Evolutionary conservation across 2,329 filamentous ascomycete species (phyloP).

Genomic region (Trichophyton rubrum): DNA sequence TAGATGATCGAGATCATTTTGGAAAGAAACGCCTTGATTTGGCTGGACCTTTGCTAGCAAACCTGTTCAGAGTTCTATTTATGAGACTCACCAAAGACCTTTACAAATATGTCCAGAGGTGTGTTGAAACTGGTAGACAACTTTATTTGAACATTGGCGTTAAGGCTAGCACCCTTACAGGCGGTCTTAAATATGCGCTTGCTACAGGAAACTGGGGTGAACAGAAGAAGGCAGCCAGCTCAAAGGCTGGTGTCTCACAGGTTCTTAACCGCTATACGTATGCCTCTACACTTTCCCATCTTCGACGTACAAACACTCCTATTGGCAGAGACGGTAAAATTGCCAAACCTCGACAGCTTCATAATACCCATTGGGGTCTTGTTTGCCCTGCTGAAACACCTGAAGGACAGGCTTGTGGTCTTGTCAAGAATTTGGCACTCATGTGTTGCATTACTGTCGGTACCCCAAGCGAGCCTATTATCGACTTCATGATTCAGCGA

Average conservation of each 20-base stretch:
- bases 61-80: conserved; percentile 86
- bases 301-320: conserved; percentile 92
- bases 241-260: conserved; percentile 94
- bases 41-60: conserved; percentile 86
- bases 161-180: conserved; percentile 81
- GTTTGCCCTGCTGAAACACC: conserved; percentile 96
- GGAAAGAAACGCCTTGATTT: conserved; percentile 97
- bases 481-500: conserved; percentile 88
- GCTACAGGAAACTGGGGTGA: conserved; percentile 99
- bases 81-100: conserved; percentile 84
- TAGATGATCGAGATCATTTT: conserved; percentile 96
- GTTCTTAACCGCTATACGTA: conserved; percentile 98
- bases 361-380: conserved; percentile 97
- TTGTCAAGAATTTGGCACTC: conserved; percentile 93
- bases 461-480: conserved; percentile 76
- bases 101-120: conserved; percentile 79
- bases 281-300: conserved; percentile 87
- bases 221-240: conserved; percentile 92
- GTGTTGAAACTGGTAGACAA: conserved; percentile 75
- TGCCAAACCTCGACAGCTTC: conserved; percentile 90
- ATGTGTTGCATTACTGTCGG: conserved; percentile 99
- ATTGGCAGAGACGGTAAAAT: conserved; percentile 97
- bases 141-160: conserved; percentile 87
- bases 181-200: conserved; percentile 89
- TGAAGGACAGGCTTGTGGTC: conserved; percentile 93